These are phyloP conservation scores for Botryosphaeria dothidea DNA, from an alignment of 2,329 filamentous ascomycete species.

Conservation along the genomic window DNA sequence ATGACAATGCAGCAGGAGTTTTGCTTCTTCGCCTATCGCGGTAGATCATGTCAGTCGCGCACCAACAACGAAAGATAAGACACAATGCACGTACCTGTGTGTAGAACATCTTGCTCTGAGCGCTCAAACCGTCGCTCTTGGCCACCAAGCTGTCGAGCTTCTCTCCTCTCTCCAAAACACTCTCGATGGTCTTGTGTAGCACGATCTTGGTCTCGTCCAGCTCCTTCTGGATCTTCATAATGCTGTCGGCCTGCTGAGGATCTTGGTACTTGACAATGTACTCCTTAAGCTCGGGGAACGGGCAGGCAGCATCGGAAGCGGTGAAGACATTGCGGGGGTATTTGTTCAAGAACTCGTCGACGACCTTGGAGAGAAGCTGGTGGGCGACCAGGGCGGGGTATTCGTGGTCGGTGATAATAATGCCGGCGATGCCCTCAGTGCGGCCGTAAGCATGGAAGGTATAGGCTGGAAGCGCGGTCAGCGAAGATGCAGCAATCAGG, in stretches of 20 bases:
- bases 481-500: neutral
- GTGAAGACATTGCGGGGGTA: slow-evolving; percentile 70
- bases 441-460: slow-evolving; percentile 55
- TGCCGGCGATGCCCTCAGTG: slow-evolving; percentile 48
- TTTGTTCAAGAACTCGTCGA: slow-evolving; percentile 81
- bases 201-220: slow-evolving; percentile 97
- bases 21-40: slow-evolving; percentile 57
- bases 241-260: slow-evolving; percentile 84
- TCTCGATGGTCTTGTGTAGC: slow-evolving; percentile 94
- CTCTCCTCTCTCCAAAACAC: slow-evolving; percentile 84
- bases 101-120: slow-evolving; percentile 98
- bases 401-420: slow-evolving; percentile 50
- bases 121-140: slow-evolving; percentile 88
- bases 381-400: slow-evolving; percentile 75
- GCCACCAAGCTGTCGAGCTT: slow-evolving; percentile 93
- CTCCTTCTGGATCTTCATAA: slow-evolving; percentile 94
- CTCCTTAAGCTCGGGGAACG: slow-evolving; percentile 74
- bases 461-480: slow-evolving; percentile 52
- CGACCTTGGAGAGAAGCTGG: slow-evolving; percentile 79
- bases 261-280: slow-evolving; percentile 83
- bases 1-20: slow-evolving; percentile 62
- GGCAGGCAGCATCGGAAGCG: slow-evolving; percentile 53
- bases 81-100: slow-evolving; percentile 57
- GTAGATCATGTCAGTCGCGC: slow-evolving; percentile 17
- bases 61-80: neutral